These are phyloP conservation scores for Penicillium ochrochloron DNA, from an alignment of 495 filamentous ascomycete genomes.

Conservation along the genomic window DNA sequence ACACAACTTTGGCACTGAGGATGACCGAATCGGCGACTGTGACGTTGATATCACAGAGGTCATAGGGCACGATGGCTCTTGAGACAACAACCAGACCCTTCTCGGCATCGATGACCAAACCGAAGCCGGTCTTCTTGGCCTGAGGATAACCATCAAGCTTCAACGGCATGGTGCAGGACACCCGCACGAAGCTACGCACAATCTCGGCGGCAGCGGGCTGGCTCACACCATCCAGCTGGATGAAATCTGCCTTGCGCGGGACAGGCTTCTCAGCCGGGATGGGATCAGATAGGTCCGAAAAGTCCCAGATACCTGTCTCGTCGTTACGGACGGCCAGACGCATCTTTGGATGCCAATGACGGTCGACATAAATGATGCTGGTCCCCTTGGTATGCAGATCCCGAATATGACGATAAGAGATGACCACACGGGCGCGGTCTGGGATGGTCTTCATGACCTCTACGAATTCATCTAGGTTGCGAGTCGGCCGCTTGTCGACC, in stretches of 20 bases:
- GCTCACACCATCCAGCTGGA: constrained; percentile 84
- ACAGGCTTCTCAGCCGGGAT: constrained; percentile 73
- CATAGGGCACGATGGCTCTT: constrained; percentile 90
- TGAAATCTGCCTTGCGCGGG: constrained; percentile 82
- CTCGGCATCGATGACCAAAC: constrained; percentile 92
- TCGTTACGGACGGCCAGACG: constrained; percentile 92
- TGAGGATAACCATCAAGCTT: constrained; percentile 97
- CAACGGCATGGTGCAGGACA: constrained; percentile 88
- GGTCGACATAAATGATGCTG: constrained; percentile 87
- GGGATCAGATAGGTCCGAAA: constrained; percentile 79
- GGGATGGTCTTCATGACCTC: constrained; percentile 89
- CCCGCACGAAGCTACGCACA: constrained; percentile 91
- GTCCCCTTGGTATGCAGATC: constrained; percentile 95
- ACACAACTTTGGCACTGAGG: constrained; percentile 89
- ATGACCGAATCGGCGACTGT: constrained; percentile 96
- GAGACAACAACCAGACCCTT: constrained; percentile 94
- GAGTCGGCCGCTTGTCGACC: constrained; percentile 88
- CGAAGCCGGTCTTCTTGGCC: constrained; percentile 90
- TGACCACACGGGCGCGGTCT: constrained; percentile 84
- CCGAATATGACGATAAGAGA: constrained; percentile 92
- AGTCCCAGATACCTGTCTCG: constrained; percentile 90
- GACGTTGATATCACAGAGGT: constrained; percentile 93
- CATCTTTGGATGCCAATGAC: constrained; percentile 96
- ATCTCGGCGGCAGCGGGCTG: constrained; percentile 90
- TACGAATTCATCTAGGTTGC: constrained; percentile 85